Evolutionary conservation across 495 filamentous ascomycete species (phyloP).

Genomic region (Aspergillus cavernicola): DNA sequence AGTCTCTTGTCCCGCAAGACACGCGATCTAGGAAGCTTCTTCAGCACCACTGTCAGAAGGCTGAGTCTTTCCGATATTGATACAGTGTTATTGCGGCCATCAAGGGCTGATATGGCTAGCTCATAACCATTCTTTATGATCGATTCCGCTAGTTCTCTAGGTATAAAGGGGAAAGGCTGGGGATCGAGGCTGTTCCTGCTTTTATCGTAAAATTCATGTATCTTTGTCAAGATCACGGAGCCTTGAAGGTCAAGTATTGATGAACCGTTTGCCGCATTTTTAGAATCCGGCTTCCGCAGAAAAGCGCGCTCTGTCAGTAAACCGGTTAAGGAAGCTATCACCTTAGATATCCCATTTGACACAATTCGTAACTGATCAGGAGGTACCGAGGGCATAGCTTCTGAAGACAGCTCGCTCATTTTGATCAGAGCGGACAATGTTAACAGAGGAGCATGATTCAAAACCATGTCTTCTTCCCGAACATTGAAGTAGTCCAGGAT

Average conservation of each 20-base stretch:
- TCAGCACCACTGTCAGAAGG: constrained; percentile 54
- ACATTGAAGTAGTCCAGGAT: constrained; percentile 87
- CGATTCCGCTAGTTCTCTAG: constrained; percentile 54
- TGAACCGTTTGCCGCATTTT: constrained; percentile 19
- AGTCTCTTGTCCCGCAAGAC: constrained; percentile 51
- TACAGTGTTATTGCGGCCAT: constrained; percentile 18
- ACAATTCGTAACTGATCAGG: constrained; percentile 21
- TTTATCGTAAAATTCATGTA: constrained; percentile 60
- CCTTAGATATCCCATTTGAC: constrained; percentile 27
- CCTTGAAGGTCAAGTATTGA: constrained; percentile 18
- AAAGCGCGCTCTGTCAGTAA: constrained; percentile 72
- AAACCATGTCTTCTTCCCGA: constrained; percentile 91
- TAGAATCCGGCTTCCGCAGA: constrained; percentile 33
- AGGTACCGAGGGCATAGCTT: constrained; percentile 2
- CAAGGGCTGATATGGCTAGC: constrained; percentile 43
- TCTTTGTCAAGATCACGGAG: constrained; percentile 53
- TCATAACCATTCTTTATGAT: constrained; percentile 59
- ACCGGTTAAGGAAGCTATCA: constrained; percentile 40
- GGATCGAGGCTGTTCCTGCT: constrained; percentile 44
- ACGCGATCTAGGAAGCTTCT: constrained; percentile 53
- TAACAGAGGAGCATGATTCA: constrained; percentile 75
- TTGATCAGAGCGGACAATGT: constrained; percentile 64
- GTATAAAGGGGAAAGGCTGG: constrained; percentile 53
- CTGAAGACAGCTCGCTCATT: constrained; percentile 28
- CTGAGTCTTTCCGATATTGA: constrained; percentile 40